A percentile compares a stretch with the other conserved stretches of the same genome.
Conservation (phyloP, 495 filamentous ascomycete species). For the Penicillium robsamsonii region DNA sequence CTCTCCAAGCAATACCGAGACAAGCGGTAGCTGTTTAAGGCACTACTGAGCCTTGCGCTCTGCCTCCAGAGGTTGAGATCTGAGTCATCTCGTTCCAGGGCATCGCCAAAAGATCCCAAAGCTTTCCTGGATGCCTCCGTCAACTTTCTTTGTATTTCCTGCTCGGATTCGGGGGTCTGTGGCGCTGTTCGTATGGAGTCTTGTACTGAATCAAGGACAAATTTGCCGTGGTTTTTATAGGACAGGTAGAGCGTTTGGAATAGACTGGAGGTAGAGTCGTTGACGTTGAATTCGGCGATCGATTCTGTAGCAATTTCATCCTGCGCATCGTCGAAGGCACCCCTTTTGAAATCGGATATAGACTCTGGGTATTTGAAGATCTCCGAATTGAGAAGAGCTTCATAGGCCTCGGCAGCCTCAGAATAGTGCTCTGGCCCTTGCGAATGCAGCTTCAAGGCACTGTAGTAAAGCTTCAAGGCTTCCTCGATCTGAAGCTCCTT, state of each 20-base stretch:
- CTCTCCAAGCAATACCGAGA: constrained; percentile 88
- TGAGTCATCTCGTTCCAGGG: constrained; percentile 84
- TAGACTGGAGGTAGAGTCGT: constrained; percentile 71
- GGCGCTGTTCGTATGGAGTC: constrained; percentile 27
- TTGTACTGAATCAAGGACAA: constrained; percentile 72
- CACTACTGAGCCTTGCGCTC: constrained; percentile 70
- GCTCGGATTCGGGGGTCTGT: constrained; percentile 35
- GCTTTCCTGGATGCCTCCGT: constrained; percentile 31
- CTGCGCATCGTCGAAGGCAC: constrained; percentile 59
- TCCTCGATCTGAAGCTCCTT: constrained; percentile 97
- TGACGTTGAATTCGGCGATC: constrained; percentile 41
- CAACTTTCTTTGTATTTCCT: constrained; percentile 33
- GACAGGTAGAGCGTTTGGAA: constrained; percentile 88
- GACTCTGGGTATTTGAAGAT: constrained; percentile 90
- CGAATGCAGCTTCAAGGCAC: constrained; percentile 85
- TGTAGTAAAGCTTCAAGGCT: constrained; percentile 92
- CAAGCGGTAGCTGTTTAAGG: constrained; percentile 72
- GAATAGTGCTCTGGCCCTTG: constrained; percentile 74
- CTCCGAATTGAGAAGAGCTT: constrained; percentile 81
- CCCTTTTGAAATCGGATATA: constrained; percentile 69
- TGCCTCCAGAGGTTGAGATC: constrained; percentile 94
- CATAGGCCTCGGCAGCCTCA: constrained; percentile 80
- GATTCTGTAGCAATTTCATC: constrained; percentile 44
- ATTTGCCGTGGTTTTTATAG: constrained; percentile 94
- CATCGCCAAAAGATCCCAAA: constrained; percentile 65